Evolutionary conservation across 2,329 filamentous ascomycete species (phyloP).

Genomic region (Aspergillus eucalypticola): DNA sequence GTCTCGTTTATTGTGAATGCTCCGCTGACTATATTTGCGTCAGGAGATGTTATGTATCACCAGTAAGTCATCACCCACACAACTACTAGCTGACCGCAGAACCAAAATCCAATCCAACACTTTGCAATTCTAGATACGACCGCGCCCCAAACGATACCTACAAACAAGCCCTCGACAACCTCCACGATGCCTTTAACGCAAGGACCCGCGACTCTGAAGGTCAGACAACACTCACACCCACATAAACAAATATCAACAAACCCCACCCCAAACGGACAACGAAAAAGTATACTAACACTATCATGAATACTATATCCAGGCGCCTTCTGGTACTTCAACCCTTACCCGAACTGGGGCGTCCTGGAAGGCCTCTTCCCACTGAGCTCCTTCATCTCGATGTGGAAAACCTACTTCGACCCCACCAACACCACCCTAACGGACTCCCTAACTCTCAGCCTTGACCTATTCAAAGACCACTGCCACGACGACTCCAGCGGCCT

Average conservation of each 20-base stretch:
- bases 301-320: neutral
- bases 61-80: conserved; percentile 10
- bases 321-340: conserved; percentile 25
- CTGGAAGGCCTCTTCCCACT: conserved; percentile 56
- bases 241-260: no score
- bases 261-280: no score
- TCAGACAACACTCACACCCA: neutral
- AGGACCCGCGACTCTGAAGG: conserved; percentile 22
- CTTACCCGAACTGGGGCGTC: conserved; percentile 55
- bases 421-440: conserved; percentile 44
- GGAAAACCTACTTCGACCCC: conserved; percentile 35
- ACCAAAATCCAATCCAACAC: neutral
- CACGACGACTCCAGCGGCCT: conserved; percentile 44
- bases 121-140: conserved; percentile 15
- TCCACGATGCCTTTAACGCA: conserved; percentile 23
- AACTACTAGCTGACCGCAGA: neutral
- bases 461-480: conserved; percentile 49
- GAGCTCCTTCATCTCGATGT: conserved; percentile 15
- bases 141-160: conserved; percentile 9
- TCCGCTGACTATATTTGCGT: conserved; percentile 25
- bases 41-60: conserved; percentile 21
- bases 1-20: conserved; percentile 20
- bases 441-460: conserved; percentile 50
- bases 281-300: no score
- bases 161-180: conserved; percentile 17